Conservation (phyloP, 2,329 filamentous ascomycete species). For the Aspergillus luchuensis region DNA sequence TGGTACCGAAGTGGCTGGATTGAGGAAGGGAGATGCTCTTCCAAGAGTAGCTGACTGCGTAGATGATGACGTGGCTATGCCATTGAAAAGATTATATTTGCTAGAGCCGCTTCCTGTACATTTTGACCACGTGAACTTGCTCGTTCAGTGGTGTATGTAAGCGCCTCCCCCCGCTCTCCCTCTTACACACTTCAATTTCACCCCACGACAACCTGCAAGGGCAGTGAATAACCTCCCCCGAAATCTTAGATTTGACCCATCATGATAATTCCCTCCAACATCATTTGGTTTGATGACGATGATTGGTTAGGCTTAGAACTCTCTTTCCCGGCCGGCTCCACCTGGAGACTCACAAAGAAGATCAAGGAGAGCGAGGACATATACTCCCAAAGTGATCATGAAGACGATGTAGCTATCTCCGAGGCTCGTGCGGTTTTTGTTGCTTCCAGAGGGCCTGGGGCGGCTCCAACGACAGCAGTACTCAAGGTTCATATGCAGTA, state of each 20-base stretch:
- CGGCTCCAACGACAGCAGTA: neutral
- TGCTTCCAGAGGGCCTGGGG: too few species aligned
- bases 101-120: too few species aligned
- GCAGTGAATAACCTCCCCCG: too few species aligned
- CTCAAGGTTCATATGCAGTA: slow-evolving; percentile 7
- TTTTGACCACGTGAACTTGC: too few species aligned
- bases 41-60: too few species aligned
- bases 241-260: neutral
- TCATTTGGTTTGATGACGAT: slow-evolving; percentile 10
- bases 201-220: too few species aligned
- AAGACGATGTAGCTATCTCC: neutral
- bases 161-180: too few species aligned
- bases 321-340: neutral
- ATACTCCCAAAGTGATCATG: neutral
- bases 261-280: neutral
- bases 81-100: too few species aligned
- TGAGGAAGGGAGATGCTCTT: too few species aligned
- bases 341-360: neutral
- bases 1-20: too few species aligned
- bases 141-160: too few species aligned
- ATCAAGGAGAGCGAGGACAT: neutral
- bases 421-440: slow-evolving; percentile 8
- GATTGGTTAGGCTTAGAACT: slow-evolving; percentile 3
- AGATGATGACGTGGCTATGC: too few species aligned
- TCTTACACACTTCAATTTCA: neutral